Conservation (phyloP, 805 yeast species). For the Lipomyces kockii region DNA sequence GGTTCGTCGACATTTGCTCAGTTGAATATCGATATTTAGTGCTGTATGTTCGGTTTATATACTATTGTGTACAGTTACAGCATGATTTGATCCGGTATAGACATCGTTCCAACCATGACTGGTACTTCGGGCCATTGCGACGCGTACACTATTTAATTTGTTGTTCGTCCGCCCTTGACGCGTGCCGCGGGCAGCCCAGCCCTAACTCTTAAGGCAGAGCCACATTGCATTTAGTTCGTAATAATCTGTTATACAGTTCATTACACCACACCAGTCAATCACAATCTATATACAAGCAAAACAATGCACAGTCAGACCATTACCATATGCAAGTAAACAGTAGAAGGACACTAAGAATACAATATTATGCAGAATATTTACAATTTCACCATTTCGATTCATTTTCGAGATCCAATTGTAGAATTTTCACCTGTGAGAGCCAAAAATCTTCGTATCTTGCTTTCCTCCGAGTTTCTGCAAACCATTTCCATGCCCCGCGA, state of each 20-base stretch:
- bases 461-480: conserved; percentile 24
- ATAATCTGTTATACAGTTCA: background rate
- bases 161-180: too few species aligned
- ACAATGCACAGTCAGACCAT: background rate
- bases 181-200: too few species aligned
- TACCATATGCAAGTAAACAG: background rate
- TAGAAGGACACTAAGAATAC: background rate
- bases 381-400: background rate
- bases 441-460: conserved; percentile 6
- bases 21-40: background rate
- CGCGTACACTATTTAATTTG: too few species aligned
- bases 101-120: too few species aligned
- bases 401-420: background rate
- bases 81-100: too few species aligned
- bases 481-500: conserved; percentile 34
- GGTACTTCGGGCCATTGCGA: too few species aligned
- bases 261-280: background rate
- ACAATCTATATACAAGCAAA: background rate
- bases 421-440: background rate
- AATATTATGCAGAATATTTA: background rate
- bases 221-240: too few species aligned
- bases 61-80: too few species aligned
- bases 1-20: background rate
- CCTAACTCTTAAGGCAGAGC: too few species aligned
- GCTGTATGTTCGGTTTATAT: background rate